Conservation (phyloP, 768 basidiomycete genomes). For the Chlorophyllum brunneum region DNA sequence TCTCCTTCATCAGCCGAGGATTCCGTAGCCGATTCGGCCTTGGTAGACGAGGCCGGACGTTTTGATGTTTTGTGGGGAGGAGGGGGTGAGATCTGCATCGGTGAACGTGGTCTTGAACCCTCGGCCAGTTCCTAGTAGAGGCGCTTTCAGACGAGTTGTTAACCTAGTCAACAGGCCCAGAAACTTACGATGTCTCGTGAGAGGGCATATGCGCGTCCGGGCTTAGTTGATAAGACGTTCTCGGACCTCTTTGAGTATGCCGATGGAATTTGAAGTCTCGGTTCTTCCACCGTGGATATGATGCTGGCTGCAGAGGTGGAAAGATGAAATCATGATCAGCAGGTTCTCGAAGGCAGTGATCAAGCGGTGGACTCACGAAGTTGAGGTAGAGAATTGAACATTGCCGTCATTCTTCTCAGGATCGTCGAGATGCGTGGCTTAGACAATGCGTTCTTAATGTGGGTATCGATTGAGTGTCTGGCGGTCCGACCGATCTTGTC, state of each 20-base stretch:
- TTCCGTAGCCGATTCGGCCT: constrained; percentile 46
- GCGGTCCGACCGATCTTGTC: constrained; percentile 71
- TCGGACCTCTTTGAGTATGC: constrained; percentile 13
- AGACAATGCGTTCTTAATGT: constrained; percentile 67
- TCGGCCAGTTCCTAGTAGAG: background rate
- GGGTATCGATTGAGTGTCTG: constrained; percentile 63
- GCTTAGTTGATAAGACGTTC: constrained; percentile 5
- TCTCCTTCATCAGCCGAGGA: constrained; percentile 28
- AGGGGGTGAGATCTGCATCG: background rate
- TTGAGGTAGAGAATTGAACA: constrained; percentile 62
- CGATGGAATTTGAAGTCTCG: constrained; percentile 32
- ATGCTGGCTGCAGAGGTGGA: constrained; percentile 44
- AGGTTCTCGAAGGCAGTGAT: constrained; percentile 11
- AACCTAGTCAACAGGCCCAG: no score
- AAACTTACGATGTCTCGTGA: constrained; percentile 1
- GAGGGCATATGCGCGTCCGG: background rate
- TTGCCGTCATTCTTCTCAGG: constrained; percentile 66
- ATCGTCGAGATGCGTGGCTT: constrained; percentile 66
- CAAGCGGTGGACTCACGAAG: constrained; percentile 47
- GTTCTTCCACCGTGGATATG: constrained; percentile 38
- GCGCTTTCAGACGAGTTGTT: background rate
- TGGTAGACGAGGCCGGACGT: constrained; percentile 9
- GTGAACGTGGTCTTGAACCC: background rate
- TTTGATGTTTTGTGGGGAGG: background rate
- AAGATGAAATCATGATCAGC: constrained; percentile 13